Evolutionary conservation across 345 rosid genomes (phyloP), one percentile per base, ranked within the genome.

Genomic region (Euphorbia peplus): DNA sequence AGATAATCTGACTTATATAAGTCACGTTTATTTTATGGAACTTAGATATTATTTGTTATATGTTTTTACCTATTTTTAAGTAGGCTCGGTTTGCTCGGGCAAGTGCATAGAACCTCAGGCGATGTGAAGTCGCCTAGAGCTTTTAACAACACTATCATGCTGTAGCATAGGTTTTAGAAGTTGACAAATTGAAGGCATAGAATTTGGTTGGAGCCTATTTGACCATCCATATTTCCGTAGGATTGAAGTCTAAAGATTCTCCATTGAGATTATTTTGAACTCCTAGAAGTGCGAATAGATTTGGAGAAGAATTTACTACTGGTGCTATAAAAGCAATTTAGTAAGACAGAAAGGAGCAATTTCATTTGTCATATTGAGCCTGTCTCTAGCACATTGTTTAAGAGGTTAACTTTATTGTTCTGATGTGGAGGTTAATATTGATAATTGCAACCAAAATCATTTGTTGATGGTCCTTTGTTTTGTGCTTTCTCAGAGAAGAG

Each of bases 401-500:
- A 21, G 39, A 66, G 35, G 37, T 54, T 28, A 50, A 30, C 18
- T 32, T 15, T 24, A 32, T 26, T 2, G 28, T 24, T 62, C 39
- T 16, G 55, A 41, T 4, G 26, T 26, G 62, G 29, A 5, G n/a
- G 11, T 29, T 8, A 58, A 30, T 39, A 18, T 29, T 28, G 44
- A 1, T 3, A 32, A 21, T n/a, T 16, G 61, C 61, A n/a, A 11
- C 52, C 41, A 50, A 60, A 30, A 24, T 67, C 50, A 0, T 55
- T 52, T 59, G 16, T 60, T 75, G 46, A 67, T 66, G 37, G 21
- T 29, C 8, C 35, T 56, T 50, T 35, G 55, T 15, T 26, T 58
- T 47, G 48, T 60, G 44, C 30, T 67, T 64, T 62, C 5, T 46
- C 83, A 91, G 97, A 84, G 85, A 82, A 70, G 78, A 75, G 35